A percentile compares a stretch with the other conserved stretches of the same genome.
Conservation (phyloP, 345 rosid species). For the Rhodomyrtus tomentosa region DNA sequence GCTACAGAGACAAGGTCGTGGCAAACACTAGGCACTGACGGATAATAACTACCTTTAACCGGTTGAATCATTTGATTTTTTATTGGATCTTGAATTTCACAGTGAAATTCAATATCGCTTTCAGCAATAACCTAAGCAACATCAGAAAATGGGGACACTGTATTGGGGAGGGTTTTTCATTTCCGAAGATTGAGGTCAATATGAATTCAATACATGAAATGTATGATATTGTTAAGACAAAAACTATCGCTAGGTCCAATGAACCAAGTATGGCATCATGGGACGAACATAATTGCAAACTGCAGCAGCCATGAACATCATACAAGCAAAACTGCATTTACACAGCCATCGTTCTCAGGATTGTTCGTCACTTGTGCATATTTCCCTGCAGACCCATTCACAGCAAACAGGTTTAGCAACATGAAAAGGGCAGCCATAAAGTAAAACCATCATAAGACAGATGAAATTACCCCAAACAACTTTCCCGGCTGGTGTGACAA, state of each 20-base stretch:
- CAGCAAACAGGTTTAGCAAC: neutral
- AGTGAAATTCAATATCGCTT: no score
- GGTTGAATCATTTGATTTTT: neutral
- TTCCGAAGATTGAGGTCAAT: neutral
- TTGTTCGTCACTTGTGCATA: conserved; percentile 94
- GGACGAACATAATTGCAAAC: neutral
- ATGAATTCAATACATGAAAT: neutral
- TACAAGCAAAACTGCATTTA: conserved; percentile 86
- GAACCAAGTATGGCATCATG: neutral
- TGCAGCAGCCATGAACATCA: conserved; percentile 8
- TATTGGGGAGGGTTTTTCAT: neutral
- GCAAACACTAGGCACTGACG: neutral
- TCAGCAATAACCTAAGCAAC: neutral
- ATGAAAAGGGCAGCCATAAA: neutral
- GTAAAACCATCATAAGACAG: neutral
- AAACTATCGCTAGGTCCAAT: neutral
- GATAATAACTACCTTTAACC: neutral
- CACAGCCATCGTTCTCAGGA: conserved; percentile 92
- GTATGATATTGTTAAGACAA: neutral
- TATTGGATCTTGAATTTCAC: neutral
- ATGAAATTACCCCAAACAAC: conserved; percentile 90
- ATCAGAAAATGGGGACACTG: neutral
- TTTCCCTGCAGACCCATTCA: conserved; percentile 48
- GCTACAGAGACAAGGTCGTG: neutral
- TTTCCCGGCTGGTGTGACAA: conserved; percentile 93